These are phyloP conservation scores for Cyberlindnera lachancei DNA, from an alignment of 805 yeast genomes.

Conservation along the genomic window DNA sequence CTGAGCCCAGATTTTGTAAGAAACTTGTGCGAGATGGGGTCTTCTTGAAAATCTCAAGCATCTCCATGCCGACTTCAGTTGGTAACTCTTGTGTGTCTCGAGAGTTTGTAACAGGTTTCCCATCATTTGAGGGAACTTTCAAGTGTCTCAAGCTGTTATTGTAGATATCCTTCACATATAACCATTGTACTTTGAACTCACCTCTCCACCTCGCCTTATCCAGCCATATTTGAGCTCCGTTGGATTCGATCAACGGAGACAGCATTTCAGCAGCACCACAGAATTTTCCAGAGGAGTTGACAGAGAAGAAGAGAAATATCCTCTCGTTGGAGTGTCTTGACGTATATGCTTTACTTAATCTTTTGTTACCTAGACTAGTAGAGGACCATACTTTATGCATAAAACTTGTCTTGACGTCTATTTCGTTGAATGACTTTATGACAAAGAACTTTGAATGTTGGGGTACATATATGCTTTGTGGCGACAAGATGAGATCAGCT, in stretches of 20 bases:
- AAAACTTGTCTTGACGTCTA: slow-evolving; percentile 44
- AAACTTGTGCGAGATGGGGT: slow-evolving; percentile 13
- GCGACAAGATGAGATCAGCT: slow-evolving; percentile 10
- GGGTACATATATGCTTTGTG: slow-evolving; percentile 20
- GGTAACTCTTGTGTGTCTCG: slow-evolving; percentile 59
- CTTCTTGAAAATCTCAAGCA: slow-evolving; percentile 37
- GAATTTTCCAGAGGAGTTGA: slow-evolving; percentile 48
- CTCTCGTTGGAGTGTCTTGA: slow-evolving; percentile 19
- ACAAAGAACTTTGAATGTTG: slow-evolving; percentile 36
- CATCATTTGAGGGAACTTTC: slow-evolving; percentile 34
- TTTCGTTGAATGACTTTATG: slow-evolving; percentile 44
- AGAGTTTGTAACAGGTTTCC: slow-evolving; percentile 47
- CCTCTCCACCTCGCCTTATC: slow-evolving; percentile 42
- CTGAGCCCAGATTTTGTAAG: slow-evolving; percentile 5
- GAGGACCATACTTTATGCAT: slow-evolving; percentile 50
- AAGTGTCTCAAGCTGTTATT: slow-evolving; percentile 40
- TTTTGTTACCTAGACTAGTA: slow-evolving; percentile 46
- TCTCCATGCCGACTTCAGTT: slow-evolving; percentile 35
- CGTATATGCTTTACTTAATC: slow-evolving; percentile 38
- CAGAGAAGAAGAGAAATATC: slow-evolving; percentile 48
- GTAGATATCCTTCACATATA: slow-evolving; percentile 41
- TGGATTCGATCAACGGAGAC: slow-evolving; percentile 23
- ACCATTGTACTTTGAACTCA: slow-evolving; percentile 48
- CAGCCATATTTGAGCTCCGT: slow-evolving; percentile 36
- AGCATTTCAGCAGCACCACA: slow-evolving; percentile 54